Conservation (phyloP, 441 rosid genomes). For the Metrosideros polymorpha region DNA sequence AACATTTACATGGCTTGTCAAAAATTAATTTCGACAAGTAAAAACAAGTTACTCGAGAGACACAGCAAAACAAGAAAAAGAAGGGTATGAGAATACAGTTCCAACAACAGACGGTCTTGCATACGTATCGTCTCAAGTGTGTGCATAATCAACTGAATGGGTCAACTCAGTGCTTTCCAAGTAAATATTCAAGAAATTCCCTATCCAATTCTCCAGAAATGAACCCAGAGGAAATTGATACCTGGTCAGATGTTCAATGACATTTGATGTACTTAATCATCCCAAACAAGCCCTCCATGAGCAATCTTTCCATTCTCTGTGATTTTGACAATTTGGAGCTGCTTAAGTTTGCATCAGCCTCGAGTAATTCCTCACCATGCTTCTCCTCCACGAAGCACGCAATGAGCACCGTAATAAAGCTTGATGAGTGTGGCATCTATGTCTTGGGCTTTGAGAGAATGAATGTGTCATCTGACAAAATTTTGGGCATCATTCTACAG, state of each 20-base stretch:
- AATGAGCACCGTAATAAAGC: neutral
- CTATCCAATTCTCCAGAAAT: neutral
- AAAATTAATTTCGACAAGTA: neutral
- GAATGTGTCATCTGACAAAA: neutral
- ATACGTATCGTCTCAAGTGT: neutral
- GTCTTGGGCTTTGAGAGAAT: neutral
- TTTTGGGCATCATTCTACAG: neutral
- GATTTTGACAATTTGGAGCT: neutral
- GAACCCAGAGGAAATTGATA: neutral
- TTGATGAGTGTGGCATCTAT: neutral
- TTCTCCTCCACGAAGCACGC: neutral
- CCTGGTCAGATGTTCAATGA: neutral
- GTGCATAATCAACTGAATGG: neutral
- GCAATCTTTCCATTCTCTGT: neutral
- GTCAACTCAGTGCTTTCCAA: neutral
- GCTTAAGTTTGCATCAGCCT: neutral
- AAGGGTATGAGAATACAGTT: neutral
- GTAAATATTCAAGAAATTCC: neutral
- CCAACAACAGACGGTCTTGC: neutral
- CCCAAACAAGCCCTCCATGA: neutral
- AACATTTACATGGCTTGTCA: neutral
- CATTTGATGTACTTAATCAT: neutral
- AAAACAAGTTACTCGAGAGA: neutral
- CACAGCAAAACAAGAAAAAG: neutral
- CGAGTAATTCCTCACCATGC: neutral